Percentiles rank a stretch among this genome's conserved stretches.
phyloP scores from a whole-genome alignment of 108 stramenopile genomes.

The Cyclostephanos invisitatus region DNA sequence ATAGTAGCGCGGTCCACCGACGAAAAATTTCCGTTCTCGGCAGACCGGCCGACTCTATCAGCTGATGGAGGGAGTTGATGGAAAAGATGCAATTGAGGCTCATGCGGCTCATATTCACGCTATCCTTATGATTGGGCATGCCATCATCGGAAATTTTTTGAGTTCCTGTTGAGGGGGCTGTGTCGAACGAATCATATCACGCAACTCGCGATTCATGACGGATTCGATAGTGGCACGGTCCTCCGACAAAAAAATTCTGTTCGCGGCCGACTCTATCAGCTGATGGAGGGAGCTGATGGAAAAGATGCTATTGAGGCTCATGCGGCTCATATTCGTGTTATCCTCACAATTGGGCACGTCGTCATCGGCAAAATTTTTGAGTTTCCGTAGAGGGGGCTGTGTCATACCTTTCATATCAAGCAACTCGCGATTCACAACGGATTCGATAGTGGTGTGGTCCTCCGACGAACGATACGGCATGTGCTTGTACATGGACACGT shows the following conservation, averaged over 20 bases:
- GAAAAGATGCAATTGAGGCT: neutral
- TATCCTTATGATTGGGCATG: neutral
- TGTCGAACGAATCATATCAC: neutral
- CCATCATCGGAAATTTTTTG: neutral
- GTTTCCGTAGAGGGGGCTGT: no score
- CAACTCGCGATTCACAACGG: no score
- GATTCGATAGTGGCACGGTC: neutral
- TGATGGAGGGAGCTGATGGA: neutral
- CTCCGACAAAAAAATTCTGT: neutral
- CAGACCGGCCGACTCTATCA: constrained; percentile 10
- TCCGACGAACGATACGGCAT: no score
- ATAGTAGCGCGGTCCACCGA: neutral
- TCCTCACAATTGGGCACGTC: no score
- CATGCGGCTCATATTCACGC: neutral
- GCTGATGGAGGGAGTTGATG: neutral
- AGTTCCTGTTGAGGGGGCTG: neutral
- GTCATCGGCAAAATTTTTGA: no score
- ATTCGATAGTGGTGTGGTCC: no score
- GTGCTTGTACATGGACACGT: no score
- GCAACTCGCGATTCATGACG: neutral
- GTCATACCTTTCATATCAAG: no score
- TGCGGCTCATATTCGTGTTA: neutral
- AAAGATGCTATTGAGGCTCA: neutral
- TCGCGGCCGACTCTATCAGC: neutral
- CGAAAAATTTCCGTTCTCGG: neutral